Conservation (phyloP, 176 grass and related monocot genomes). For the Carex pumila region DNA sequence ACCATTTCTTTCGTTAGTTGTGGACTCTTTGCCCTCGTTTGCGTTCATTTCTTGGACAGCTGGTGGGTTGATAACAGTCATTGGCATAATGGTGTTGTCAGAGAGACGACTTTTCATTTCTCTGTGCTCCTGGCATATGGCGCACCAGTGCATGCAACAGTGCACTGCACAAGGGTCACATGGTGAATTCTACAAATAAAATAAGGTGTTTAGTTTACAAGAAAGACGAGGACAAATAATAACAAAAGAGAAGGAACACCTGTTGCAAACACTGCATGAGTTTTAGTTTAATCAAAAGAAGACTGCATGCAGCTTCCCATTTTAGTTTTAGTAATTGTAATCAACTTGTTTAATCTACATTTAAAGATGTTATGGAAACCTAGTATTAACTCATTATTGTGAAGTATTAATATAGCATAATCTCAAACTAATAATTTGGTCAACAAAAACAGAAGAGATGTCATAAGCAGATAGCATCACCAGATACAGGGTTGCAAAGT, state of each 20-base stretch:
- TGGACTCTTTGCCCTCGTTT: slow-evolving; percentile 28
- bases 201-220: background rate
- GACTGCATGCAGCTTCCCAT: background rate
- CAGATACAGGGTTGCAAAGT: background rate
- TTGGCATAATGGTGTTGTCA: slow-evolving; percentile 44
- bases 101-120: slow-evolving; percentile 72
- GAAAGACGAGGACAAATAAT: background rate
- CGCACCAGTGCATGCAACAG: slow-evolving; percentile 93
- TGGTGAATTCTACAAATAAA: slow-evolving; percentile 62
- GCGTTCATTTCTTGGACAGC: slow-evolving; percentile 73
- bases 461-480: background rate
- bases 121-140: slow-evolving; percentile 87
- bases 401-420: background rate
- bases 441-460: background rate
- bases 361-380: background rate
- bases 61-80: slow-evolving; percentile 89
- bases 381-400: slow-evolving; percentile 1
- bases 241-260: background rate
- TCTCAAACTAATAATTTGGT: background rate
- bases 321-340: background rate
- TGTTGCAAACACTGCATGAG: background rate
- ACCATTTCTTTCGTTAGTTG: slow-evolving; percentile 12
- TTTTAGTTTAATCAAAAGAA: background rate
- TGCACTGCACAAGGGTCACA: slow-evolving; percentile 86
- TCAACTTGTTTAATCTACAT: background rate